phyloP scores from a whole-genome alignment of 2,329 filamentous ascomycete genomes.

The Colletotrichum higginsianum region DNA sequence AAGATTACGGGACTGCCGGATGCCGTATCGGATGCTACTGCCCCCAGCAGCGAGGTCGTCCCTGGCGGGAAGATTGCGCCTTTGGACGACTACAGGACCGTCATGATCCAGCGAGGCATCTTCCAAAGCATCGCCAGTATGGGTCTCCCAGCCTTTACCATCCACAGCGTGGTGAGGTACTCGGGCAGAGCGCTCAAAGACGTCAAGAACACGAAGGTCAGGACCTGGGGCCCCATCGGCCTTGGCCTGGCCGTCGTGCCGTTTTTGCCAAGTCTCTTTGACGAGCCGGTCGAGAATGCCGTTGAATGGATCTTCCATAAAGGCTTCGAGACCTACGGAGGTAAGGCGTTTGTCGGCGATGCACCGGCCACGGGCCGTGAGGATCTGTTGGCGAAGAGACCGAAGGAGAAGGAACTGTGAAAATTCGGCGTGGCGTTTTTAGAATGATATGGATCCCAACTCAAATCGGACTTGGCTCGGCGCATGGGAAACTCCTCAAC shows the following conservation, averaged over 20 bases:
- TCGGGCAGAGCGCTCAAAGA: slow-evolving; percentile 89
- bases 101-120: slow-evolving; percentile 91
- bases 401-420: slow-evolving; percentile 44
- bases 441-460: slow-evolving; percentile 22
- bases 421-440: slow-evolving; percentile 23
- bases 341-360: slow-evolving; percentile 68
- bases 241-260: slow-evolving; percentile 84
- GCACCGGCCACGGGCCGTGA: slow-evolving; percentile 69
- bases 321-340: slow-evolving; percentile 82
- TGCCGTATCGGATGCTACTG: slow-evolving; percentile 33
- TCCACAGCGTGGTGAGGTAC: slow-evolving; percentile 93
- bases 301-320: slow-evolving; percentile 93
- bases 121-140: slow-evolving; percentile 95
- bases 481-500: slow-evolving; percentile 32
- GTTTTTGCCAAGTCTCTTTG: slow-evolving; percentile 86
- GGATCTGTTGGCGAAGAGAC: slow-evolving; percentile 56
- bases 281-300: slow-evolving; percentile 91
- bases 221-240: slow-evolving; percentile 93
- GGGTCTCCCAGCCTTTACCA: slow-evolving; percentile 94
- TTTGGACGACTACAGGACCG: slow-evolving; percentile 89
- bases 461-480: slow-evolving; percentile 28
- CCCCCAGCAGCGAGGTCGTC: slow-evolving; percentile 19
- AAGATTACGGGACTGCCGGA: slow-evolving; percentile 61
- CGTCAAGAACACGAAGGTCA: slow-evolving; percentile 79
- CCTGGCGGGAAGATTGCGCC: slow-evolving; percentile 69